Conservation (phyloP, 805 yeast species). For the Lachancea sp. region DNA sequence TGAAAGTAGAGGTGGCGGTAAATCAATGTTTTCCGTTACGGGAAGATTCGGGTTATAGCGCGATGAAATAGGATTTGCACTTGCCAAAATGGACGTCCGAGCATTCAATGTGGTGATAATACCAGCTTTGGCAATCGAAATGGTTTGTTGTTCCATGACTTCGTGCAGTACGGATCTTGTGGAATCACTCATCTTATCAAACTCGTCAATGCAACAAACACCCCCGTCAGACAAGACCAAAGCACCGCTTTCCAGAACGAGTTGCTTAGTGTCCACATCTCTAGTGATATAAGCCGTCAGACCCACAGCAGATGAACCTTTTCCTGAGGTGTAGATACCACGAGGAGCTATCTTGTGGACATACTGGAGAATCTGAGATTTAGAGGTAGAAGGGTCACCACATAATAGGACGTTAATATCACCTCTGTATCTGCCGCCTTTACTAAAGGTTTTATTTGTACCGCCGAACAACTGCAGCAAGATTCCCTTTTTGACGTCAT, state of each 20-base stretch:
- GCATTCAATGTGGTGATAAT: constrained; percentile 96
- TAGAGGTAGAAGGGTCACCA: constrained; percentile 99
- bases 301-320: constrained; percentile 99
- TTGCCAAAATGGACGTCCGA: constrained; percentile 89
- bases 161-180: constrained; percentile 94
- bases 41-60: constrained; percentile 92
- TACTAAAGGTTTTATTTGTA: constrained; percentile 75
- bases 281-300: constrained; percentile 94
- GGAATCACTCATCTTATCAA: constrained; percentile 93
- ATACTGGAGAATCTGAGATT: constrained; percentile 89
- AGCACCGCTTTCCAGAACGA: constrained; percentile 94
- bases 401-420: constrained; percentile 87
- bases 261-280: constrained; percentile 87
- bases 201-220: constrained; percentile 97
- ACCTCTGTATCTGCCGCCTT: constrained; percentile 95
- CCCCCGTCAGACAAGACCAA: constrained; percentile 96
- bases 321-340: constrained; percentile 95
- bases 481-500: constrained; percentile 94
- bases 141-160: constrained; percentile 99
- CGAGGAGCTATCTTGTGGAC: constrained; percentile 94
- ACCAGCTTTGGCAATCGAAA: constrained; percentile 97
- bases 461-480: constrained; percentile 93
- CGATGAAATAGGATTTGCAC: constrained; percentile 96
- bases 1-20: constrained; percentile 92
- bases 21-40: constrained; percentile 89